phyloP scores from a whole-genome alignment of 2,329 filamentous ascomycete species.

The Trichoderma harzianum region DNA sequence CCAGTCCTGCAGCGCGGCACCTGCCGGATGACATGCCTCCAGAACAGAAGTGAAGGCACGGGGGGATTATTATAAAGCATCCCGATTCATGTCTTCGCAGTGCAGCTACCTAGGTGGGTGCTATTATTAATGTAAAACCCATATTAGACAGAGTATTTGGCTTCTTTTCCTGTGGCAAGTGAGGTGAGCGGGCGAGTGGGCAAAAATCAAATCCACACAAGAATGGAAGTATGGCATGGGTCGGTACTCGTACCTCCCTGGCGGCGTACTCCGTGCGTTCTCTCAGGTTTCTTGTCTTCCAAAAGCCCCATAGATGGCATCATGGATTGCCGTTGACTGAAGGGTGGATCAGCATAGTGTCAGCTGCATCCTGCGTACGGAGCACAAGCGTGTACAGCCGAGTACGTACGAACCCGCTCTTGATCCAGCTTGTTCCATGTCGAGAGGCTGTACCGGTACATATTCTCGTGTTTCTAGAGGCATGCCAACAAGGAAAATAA shows the following conservation, averaged over 20 bases:
- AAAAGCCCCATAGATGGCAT: neutral
- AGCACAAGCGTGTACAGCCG: neutral
- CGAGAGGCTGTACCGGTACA: neutral
- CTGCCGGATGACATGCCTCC: conserved; percentile 14
- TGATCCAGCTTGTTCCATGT: neutral
- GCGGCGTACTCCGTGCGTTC: neutral
- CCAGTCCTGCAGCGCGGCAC: neutral
- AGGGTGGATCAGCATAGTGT: neutral
- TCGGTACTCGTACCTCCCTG: neutral
- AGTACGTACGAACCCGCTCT: neutral
- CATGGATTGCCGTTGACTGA: neutral
- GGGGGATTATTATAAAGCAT: neutral
- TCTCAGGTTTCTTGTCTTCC: neutral
- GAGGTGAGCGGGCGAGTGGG: neutral
- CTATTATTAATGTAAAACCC: neutral
- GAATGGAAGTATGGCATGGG: neutral
- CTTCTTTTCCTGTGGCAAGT: neutral
- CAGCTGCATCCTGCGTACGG: neutral
- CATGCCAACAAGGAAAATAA: neutral
- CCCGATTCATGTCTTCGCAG: neutral
- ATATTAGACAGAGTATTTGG: neutral
- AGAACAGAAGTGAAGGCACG: neutral
- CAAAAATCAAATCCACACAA: neutral
- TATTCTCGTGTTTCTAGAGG: neutral
- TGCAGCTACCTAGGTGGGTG: neutral